phyloP scores from a whole-genome alignment of 805 yeast genomes.

The Candida silvicultrix region DNA sequence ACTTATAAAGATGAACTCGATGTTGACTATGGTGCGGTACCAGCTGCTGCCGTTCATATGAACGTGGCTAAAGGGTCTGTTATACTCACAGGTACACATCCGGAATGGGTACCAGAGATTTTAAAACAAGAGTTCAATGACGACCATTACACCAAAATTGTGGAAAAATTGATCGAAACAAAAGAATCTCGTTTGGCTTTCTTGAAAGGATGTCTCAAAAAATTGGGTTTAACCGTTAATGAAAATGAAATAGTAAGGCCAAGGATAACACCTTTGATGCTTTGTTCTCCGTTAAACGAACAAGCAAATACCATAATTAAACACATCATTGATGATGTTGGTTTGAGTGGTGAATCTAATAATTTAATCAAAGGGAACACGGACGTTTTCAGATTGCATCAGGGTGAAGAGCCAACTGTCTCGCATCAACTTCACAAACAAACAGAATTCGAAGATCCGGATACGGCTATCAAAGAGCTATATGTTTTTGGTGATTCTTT shows the following conservation, averaged over 20 bases:
- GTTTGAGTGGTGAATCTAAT: constrained; percentile 28
- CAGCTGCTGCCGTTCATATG: constrained; percentile 71
- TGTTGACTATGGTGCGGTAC: constrained; percentile 32
- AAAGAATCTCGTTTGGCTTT: constrained; percentile 49
- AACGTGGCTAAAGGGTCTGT: constrained; percentile 71
- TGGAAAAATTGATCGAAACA: constrained; percentile 33
- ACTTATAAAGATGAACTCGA: constrained; percentile 51
- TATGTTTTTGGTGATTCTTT: constrained; percentile 35
- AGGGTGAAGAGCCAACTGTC: constrained; percentile 25
- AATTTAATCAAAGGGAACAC: constrained; percentile 41
- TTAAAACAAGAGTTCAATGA: constrained; percentile 28
- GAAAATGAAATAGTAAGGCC: constrained; percentile 47
- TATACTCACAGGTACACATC: constrained; percentile 80
- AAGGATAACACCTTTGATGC: constrained; percentile 56
- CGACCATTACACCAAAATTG: constrained; percentile 27
- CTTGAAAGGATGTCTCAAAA: constrained; percentile 46
- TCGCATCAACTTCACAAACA: constrained; percentile 21
- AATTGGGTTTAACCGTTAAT: constrained; percentile 67
- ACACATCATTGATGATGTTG: constrained; percentile 25
- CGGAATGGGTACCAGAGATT: constrained; percentile 69
- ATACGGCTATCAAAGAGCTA: constrained; percentile 49
- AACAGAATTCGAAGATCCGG: constrained; percentile 45
- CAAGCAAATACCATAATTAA: constrained; percentile 27
- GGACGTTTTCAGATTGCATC: constrained; percentile 51
- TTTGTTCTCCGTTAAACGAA: constrained; percentile 36